Base-by-base conservation (phyloP, 768 basidiomycete species). In the Scleroderma bovista region DNA sequence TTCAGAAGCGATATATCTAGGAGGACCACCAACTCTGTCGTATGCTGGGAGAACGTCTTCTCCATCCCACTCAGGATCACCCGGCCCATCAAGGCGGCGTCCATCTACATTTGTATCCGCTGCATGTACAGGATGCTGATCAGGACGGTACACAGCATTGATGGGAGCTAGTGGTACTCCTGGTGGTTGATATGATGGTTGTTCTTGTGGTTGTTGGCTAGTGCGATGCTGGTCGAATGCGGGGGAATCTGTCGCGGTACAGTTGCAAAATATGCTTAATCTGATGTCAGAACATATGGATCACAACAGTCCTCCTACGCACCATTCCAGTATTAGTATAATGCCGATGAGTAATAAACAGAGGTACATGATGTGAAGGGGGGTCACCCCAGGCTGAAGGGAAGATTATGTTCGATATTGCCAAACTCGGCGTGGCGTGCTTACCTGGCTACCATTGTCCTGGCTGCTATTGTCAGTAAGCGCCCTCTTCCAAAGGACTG, bases 11-110 rank as follows among this genome's bases (percentile, higher is more conserved):
- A 16, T 17, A 55, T 79, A 79, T 47, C 71, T 74, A 23, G 78
- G 77, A 22, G 76, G 77, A 8, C 74, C 67, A 26, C 76, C 76
- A 15, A 58, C 42, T 13, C 54, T 60, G 39, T 78, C 72, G 41
- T 79, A 79, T 5, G 75, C 74, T 7, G 77, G 78, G 22, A 79
- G 67, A 0, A 57, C 50, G 29, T 79, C 78, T 52, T 77, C 78
- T 52, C 74, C 72, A 0, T 62, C 59, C 48, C 65, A 51, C 12
- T 57, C 58, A 13, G 52, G 57, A 19, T 68, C 70, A 45, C 68
- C 69, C 33, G 69, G 60, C 1, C 53, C 46, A 6, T 56, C 60
- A 6, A 60, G 38, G 19, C 75, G 61, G 43, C 77, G 70, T 13
- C 78, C 78, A 9, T 54, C 56, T 16, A 57, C 64, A 53, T 76